Percentiles rank a stretch among this genome's conserved stretches.
These are phyloP conservation scores for Panicum virgatum DNA, from an alignment of 202 grass and related monocot genomes.

Conservation along the genomic window DNA sequence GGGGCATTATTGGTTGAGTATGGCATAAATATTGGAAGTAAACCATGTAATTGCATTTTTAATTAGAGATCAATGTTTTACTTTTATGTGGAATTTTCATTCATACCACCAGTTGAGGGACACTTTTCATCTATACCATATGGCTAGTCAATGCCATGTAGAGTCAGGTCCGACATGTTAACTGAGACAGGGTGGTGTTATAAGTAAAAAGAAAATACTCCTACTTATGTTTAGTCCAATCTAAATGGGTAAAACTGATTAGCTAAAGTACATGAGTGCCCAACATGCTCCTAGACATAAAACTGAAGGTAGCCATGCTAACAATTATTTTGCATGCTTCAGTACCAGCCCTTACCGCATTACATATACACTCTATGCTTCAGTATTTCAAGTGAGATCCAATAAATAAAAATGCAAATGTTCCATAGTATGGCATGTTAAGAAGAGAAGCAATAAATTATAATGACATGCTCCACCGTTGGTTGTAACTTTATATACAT, in stretches of 20 bases:
- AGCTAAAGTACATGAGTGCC: neutral
- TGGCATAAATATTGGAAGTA: slow-evolving; percentile 13
- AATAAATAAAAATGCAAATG: neutral
- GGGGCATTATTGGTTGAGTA: neutral
- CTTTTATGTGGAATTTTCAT: neutral
- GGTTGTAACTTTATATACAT: neutral
- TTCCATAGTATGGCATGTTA: neutral
- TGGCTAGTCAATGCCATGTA: neutral
- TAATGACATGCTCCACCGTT: slow-evolving; percentile 6
- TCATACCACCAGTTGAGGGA: neutral
- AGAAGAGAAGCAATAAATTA: neutral
- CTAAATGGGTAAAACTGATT: neutral
- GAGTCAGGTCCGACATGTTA: too few relatives aligned
- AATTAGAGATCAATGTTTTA: slow-evolving; percentile 21
- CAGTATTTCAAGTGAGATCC: slow-evolving; percentile 3
- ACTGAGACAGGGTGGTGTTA: neutral
- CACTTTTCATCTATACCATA: neutral
- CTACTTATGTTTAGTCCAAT: neutral
- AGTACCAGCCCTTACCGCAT: neutral
- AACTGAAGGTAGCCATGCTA: neutral
- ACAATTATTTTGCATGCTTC: slow-evolving; percentile 2
- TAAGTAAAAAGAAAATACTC: neutral
- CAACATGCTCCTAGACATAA: slow-evolving; percentile 11
- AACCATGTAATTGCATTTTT: slow-evolving; percentile 16
- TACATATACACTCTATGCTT: neutral